Evolutionary conservation across 2,329 filamentous ascomycete genomes (phyloP).

Genomic region (Cladobotryum mycophilum): DNA sequence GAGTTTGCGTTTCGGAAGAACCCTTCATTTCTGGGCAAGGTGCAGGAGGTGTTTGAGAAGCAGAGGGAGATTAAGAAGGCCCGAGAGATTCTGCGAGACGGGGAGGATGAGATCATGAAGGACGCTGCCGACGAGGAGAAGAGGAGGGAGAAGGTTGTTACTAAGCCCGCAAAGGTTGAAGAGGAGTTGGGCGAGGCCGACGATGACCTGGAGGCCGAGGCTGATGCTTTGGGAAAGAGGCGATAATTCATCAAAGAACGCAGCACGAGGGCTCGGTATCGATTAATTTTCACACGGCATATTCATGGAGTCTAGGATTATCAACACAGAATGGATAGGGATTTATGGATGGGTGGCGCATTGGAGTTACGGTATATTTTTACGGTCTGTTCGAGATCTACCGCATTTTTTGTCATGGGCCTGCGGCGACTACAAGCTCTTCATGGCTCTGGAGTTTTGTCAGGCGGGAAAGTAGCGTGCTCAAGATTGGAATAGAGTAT

Average conservation of each 20-base stretch:
- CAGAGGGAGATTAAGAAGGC: slow-evolving; percentile 80
- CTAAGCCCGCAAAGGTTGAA: slow-evolving; percentile 28
- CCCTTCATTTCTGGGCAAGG: slow-evolving; percentile 76
- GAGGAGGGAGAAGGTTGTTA: slow-evolving; percentile 25
- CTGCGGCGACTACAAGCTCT: too few relatives aligned
- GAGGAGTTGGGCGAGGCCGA: slow-evolving; percentile 48
- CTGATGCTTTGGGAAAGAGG: slow-evolving; percentile 35
- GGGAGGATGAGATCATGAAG: slow-evolving; percentile 54
- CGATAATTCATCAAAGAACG: slow-evolving; percentile 18
- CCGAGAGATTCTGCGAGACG: slow-evolving; percentile 67
- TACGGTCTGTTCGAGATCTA: too few relatives aligned
- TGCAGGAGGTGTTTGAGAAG: slow-evolving; percentile 83
- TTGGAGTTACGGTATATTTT: background rate
- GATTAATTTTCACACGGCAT: slow-evolving; percentile 2
- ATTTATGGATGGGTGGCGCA: background rate
- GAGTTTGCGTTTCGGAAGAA: slow-evolving; percentile 88
- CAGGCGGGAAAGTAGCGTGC: too few relatives aligned
- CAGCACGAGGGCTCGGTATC: background rate
- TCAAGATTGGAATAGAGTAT: too few relatives aligned
- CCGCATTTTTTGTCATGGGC: too few relatives aligned
- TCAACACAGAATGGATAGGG: background rate
- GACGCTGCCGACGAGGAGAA: slow-evolving; percentile 42
- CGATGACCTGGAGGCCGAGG: slow-evolving; percentile 41
- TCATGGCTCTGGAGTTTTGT: too few relatives aligned
- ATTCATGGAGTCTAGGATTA: background rate